Evolutionary conservation across 805 yeast species (phyloP), one percentile per base, ranked within the genome.

Genomic region (Kodamaea nitidulidarum): DNA sequence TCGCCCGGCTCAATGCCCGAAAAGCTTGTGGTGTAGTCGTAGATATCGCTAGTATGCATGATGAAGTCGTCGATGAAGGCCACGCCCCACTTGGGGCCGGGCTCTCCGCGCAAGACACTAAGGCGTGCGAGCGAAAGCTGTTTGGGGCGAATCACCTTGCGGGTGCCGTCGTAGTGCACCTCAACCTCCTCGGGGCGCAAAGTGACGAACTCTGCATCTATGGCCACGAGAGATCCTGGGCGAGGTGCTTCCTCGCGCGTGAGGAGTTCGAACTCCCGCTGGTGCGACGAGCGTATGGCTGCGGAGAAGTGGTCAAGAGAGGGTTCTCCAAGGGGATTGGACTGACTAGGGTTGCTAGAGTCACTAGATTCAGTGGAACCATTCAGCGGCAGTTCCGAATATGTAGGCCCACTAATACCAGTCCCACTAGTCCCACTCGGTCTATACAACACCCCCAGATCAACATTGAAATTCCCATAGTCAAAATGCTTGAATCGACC

Each of bases 1-100:
- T 95, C 98, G 1, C 95, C 96, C 0, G 82, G 83, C 49, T 85
- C 88, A 38, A 93, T 90, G n/a, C 99, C 99, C 9, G 96, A 88
- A 51, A 75, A 93, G 9, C 80, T 78, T 0, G 99, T 95, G 47
- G 91, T 69, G 53, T 93, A 90, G 59, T 93, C 95, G 39, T 82
- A 78, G 38, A 93, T 82, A 16, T 70, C 76, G 36, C 76, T 78
- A 15, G 75, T 75, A 24, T 88, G 85, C 5, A 80, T 80, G 48
- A 93, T 85, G 55, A 90, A 88, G 56, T 93, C 99, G 58, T 93
- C 98, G 44, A 93, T 85, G 52, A 93, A 87, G 4, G 96, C 88
- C 1, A 71, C 73, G 0, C 88, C 93, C 43, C 75, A 77, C 33
- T 68, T 61, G 0, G 74, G 75, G 0, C 88, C 90, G 18, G 75